Evolutionary conservation across 768 basidiomycete genomes (phyloP).

Genomic region (Tylopilus vinaceipallidus): DNA sequence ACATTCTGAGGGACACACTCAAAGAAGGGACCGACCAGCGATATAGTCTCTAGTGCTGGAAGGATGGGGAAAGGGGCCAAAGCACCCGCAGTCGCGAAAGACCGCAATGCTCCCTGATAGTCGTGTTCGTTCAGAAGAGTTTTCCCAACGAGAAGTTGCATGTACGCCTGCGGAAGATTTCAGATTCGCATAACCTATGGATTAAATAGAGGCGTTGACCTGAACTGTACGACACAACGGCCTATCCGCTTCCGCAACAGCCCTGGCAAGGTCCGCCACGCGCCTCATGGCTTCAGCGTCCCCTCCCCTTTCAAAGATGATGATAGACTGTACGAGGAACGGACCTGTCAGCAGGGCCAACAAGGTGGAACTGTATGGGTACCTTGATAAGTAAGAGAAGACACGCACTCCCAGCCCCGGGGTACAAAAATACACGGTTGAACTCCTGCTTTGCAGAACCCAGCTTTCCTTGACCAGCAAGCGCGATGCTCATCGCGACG

Average conservation of each 20-base stretch:
- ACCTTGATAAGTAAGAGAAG: neutral
- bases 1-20: neutral
- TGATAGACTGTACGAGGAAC: neutral
- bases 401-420: neutral
- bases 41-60: neutral
- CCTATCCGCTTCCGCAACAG: neutral
- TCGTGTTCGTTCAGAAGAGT: neutral
- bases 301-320: neutral
- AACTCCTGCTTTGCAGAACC: neutral
- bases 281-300: neutral
- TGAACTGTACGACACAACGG: neutral
- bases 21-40: neutral
- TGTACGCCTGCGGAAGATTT: neutral
- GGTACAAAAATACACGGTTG: neutral
- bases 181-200: neutral
- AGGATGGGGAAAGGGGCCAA: neutral
- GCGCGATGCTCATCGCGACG: neutral
- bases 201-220: neutral
- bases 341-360: neutral
- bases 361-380: no score
- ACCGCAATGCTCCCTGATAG: neutral
- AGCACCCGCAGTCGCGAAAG: neutral
- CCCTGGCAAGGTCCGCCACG: neutral
- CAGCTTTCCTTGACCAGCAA: neutral
- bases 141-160: neutral